phyloP scores from a whole-genome alignment of 805 yeast species.

The Wickerhamomyces queroliae region DNA sequence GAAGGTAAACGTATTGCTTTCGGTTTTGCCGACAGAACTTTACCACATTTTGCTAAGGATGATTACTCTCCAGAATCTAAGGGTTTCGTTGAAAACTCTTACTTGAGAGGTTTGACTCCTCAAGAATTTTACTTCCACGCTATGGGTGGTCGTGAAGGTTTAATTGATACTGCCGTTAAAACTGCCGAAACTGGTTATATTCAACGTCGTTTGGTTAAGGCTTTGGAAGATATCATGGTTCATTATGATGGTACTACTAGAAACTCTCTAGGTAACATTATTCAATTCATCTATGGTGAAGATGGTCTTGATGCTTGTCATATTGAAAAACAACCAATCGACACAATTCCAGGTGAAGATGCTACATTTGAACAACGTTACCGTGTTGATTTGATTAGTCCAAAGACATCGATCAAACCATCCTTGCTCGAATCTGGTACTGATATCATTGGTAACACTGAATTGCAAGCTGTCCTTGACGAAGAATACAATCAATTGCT shows the following conservation, averaged over 20 bases:
- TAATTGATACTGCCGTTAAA: slow-evolving; percentile 98
- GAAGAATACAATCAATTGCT: slow-evolving; percentile 75
- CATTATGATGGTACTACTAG: slow-evolving; percentile 98
- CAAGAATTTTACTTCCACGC: slow-evolving; percentile 99
- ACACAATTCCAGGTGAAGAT: slow-evolving; percentile 92
- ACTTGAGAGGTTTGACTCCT: slow-evolving; percentile 94
- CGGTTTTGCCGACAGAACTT: slow-evolving; percentile 92
- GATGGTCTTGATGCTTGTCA: slow-evolving; percentile 99
- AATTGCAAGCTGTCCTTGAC: slow-evolving; percentile 75
- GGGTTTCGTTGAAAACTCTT: slow-evolving; percentile 97
- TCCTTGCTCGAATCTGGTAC: slow-evolving; percentile 81
- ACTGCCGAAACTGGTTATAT: slow-evolving; percentile 99
- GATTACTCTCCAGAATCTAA: slow-evolving; percentile 98
- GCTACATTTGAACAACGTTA: slow-evolving; percentile 76
- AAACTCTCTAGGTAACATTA: slow-evolving; percentile 93
- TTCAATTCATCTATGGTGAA: slow-evolving; percentile 97
- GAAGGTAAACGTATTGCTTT: slow-evolving; percentile 99
- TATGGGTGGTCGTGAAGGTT: slow-evolving; percentile 99
- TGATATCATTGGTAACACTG: slow-evolving; percentile 85
- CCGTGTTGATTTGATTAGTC: slow-evolving; percentile 79
- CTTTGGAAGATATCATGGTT: slow-evolving; percentile 95
- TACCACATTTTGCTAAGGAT: slow-evolving; percentile 97
- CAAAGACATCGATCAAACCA: slow-evolving; percentile 57
- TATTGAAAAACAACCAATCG: slow-evolving; percentile 93
- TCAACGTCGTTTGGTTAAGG: slow-evolving; percentile 96